Evolutionary conservation across 176 grass and related monocot genomes (phyloP).

Genomic region (Puya raimondii): DNA sequence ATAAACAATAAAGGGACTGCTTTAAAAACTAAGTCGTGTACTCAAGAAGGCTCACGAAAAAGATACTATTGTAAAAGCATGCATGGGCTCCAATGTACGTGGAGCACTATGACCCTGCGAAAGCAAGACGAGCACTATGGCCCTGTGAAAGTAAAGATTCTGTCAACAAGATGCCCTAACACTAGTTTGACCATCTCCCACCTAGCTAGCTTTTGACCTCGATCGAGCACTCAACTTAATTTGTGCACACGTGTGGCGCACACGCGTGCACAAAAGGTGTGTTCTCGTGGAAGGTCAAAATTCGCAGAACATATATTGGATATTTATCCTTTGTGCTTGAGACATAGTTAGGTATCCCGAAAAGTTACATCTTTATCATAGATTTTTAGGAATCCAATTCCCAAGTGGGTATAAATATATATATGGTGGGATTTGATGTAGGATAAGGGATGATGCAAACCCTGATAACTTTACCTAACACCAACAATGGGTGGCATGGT

Average conservation of each 20-base stretch:
- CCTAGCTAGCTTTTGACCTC: constrained; percentile 16
- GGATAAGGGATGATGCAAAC: constrained; percentile 40
- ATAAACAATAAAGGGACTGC: too few species aligned
- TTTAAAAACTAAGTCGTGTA: too few species aligned
- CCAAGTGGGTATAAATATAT: constrained; percentile 1
- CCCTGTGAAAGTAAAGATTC: constrained; percentile 13
- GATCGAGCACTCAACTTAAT: constrained; percentile 21
- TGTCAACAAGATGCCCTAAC: constrained; percentile 19
- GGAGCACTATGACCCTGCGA: too few species aligned
- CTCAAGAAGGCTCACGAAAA: too few species aligned
- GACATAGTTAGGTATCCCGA: constrained; percentile 38
- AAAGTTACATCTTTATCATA: constrained; percentile 32
- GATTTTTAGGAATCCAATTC: constrained; percentile 21
- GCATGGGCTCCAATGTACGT: too few species aligned
- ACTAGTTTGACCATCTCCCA: constrained; percentile 35
- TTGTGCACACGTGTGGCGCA: constrained; percentile 25
- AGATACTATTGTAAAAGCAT: too few species aligned
- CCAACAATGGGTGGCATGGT: constrained; percentile 41
- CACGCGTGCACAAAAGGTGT: constrained; percentile 11
- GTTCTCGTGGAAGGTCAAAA: constrained; percentile 8
- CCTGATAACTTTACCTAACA: constrained; percentile 46
- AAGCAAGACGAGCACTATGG: not conserved
- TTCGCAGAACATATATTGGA: not conserved
- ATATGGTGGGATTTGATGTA: constrained; percentile 29
- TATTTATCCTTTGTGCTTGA: constrained; percentile 25